These are phyloP conservation scores for Kodamaea arcana DNA, from an alignment of 1,139 yeast genomes.

Conservation along the genomic window DNA sequence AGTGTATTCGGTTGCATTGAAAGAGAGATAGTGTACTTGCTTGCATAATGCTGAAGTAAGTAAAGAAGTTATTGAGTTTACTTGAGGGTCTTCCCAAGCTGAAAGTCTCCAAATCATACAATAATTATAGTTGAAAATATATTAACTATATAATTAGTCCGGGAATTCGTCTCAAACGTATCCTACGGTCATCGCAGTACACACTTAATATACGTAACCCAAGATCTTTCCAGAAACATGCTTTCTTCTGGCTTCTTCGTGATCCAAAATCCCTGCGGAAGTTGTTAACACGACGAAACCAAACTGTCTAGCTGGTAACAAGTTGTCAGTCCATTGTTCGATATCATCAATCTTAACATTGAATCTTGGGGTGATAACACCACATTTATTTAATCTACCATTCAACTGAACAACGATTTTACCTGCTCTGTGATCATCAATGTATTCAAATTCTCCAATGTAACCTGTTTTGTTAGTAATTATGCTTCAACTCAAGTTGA, in stretches of 20 bases:
- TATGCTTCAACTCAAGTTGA: constrained; percentile 7
- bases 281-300: constrained; percentile 97
- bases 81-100: not conserved
- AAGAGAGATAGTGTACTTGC: too few relatives aligned
- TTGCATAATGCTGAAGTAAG: too few relatives aligned
- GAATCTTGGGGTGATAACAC: constrained; percentile 98
- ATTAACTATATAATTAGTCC: too few relatives aligned
- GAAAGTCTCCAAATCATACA: not conserved
- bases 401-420: constrained; percentile 94
- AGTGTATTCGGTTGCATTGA: too few relatives aligned
- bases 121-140: too few relatives aligned
- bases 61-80: too few relatives aligned
- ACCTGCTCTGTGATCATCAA: constrained; percentile 99
- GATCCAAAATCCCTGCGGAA: constrained; percentile 99
- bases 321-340: constrained; percentile 97
- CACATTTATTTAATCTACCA: constrained; percentile 98
- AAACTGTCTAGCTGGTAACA: constrained; percentile 97
- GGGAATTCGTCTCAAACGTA: too few relatives aligned
- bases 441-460: constrained; percentile 98
- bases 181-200: constrained; percentile 1
- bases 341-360: constrained; percentile 90
- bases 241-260: constrained; percentile 99
- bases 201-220: constrained; percentile 74
- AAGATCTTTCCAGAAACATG: constrained; percentile 98
- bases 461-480: constrained; percentile 49